A percentile compares a stretch with the other conserved stretches of the same genome.
phyloP scores from a whole-genome alignment of 805 yeast genomes.

The Pichia cephalocereana region DNA sequence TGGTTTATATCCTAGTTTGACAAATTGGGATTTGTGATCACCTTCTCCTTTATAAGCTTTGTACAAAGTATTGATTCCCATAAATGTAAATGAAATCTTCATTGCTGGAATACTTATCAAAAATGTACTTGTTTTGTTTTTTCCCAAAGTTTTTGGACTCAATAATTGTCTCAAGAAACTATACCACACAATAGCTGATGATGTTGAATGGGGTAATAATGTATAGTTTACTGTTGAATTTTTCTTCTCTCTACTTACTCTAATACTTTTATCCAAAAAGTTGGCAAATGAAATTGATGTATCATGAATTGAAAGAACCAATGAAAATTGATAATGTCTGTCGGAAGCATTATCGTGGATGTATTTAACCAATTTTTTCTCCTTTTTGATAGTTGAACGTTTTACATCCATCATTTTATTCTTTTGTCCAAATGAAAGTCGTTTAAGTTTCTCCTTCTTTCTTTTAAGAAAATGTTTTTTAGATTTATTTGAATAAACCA shows the following conservation, averaged over 20 bases:
- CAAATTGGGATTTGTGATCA: background rate
- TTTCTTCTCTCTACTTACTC: conserved; percentile 28
- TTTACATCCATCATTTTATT: background rate
- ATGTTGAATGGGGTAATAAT: conserved; percentile 43
- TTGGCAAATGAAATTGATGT: conserved; percentile 48
- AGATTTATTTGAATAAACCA: background rate
- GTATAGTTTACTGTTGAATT: conserved; percentile 30
- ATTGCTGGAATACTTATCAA: conserved; percentile 37
- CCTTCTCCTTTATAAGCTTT: background rate
- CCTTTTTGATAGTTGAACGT: background rate
- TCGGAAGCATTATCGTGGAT: background rate
- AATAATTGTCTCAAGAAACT: conserved; percentile 43
- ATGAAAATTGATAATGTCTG: conserved; percentile 11
- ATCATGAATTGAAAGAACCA: conserved; percentile 11
- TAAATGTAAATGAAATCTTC: conserved; percentile 30
- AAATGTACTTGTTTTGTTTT: conserved; percentile 4
- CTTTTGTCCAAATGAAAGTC: background rate
- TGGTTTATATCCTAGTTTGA: conserved; percentile 1
- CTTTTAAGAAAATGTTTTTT: background rate
- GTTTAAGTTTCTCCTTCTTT: background rate
- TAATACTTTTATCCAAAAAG: conserved; percentile 60
- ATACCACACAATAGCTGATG: conserved; percentile 55
- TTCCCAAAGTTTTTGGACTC: conserved; percentile 19
- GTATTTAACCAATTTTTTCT: background rate
- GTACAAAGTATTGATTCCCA: background rate